Evolutionary conservation across 2,329 filamentous ascomycete species (phyloP).

Genomic region (Colletotrichum sp.): DNA sequence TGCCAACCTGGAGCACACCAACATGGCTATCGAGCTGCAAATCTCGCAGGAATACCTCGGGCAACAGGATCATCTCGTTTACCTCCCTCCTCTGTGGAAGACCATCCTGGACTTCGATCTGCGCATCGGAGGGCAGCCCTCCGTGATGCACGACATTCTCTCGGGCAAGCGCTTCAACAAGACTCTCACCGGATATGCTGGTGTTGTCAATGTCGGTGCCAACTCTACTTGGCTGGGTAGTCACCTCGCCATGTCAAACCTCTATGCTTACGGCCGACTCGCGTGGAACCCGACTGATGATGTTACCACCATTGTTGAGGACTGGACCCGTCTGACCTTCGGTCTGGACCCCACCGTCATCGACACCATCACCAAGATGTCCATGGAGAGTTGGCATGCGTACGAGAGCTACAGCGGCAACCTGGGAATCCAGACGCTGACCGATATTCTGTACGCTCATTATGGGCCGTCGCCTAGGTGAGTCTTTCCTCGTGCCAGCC

Average conservation of each 20-base stretch:
- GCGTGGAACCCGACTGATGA: constrained; percentile 66
- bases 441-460: constrained; percentile 70
- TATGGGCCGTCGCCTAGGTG: constrained; percentile 57
- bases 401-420: constrained; percentile 77
- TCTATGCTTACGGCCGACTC: constrained; percentile 72
- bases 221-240: constrained; percentile 73
- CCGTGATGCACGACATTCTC: constrained; percentile 64
- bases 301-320: constrained; percentile 57
- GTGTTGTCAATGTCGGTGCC: constrained; percentile 70
- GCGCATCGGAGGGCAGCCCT: constrained; percentile 60
- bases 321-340: constrained; percentile 75
- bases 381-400: constrained; percentile 72
- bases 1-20: constrained; percentile 49
- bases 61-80: constrained; percentile 73
- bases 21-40: constrained; percentile 66
- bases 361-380: constrained; percentile 65
- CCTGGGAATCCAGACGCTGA: constrained; percentile 71
- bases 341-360: constrained; percentile 58
- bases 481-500: not conserved
- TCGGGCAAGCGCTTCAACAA: constrained; percentile 64
- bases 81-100: constrained; percentile 72
- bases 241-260: constrained; percentile 73
- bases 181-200: constrained; percentile 65
- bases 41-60: constrained; percentile 75
- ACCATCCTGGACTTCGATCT: constrained; percentile 72